Evolutionary conservation across 306 rosid species (phyloP).

Genomic region (Crotalaria pallida): DNA sequence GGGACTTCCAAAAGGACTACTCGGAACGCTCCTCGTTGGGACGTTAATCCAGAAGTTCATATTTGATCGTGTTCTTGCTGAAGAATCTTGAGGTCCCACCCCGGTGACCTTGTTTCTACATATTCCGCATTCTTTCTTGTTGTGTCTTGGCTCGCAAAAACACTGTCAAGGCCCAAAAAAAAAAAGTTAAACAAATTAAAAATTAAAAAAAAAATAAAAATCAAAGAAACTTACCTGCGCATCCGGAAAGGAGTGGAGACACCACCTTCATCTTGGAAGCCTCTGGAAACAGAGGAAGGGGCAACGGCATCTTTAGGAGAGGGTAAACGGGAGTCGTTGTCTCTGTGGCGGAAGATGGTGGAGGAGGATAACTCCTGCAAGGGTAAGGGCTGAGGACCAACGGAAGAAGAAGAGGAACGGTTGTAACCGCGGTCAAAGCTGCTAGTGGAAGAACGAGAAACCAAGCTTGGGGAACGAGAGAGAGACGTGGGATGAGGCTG

Average conservation of each 20-base stretch:
- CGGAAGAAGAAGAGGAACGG: constrained; percentile 16
- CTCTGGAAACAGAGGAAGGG: not conserved
- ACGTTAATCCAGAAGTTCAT: constrained; percentile 29
- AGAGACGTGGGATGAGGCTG: not conserved
- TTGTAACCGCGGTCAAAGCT: not conserved
- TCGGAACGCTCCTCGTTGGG: constrained; percentile 58
- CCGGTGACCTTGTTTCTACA: constrained; percentile 30
- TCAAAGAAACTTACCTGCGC: constrained; percentile 36
- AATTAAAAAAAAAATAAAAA: too few species aligned
- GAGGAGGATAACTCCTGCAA: constrained; percentile 48
- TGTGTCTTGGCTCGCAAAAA: constrained; percentile 34
- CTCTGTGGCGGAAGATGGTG: constrained; percentile 23
- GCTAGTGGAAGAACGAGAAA: constrained; percentile 14
- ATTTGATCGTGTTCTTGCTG: constrained; percentile 2
- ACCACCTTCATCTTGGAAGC: constrained; percentile 22
- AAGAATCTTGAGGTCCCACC: constrained; percentile 21
- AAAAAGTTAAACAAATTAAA: too few species aligned
- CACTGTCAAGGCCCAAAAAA: constrained; percentile 41
- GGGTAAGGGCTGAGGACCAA: constrained; percentile 69
- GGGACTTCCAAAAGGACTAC: constrained; percentile 69
- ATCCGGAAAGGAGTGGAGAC: constrained; percentile 21
- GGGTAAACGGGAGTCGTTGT: constrained; percentile 45
- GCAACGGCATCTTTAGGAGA: constrained; percentile 40
- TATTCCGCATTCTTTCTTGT: constrained; percentile 32
- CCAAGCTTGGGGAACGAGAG: not conserved